Percentiles rank a stretch among this genome's conserved stretches.
These are phyloP conservation scores for Boletus coccyginus DNA, from an alignment of 768 basidiomycete genomes.

Conservation along the genomic window DNA sequence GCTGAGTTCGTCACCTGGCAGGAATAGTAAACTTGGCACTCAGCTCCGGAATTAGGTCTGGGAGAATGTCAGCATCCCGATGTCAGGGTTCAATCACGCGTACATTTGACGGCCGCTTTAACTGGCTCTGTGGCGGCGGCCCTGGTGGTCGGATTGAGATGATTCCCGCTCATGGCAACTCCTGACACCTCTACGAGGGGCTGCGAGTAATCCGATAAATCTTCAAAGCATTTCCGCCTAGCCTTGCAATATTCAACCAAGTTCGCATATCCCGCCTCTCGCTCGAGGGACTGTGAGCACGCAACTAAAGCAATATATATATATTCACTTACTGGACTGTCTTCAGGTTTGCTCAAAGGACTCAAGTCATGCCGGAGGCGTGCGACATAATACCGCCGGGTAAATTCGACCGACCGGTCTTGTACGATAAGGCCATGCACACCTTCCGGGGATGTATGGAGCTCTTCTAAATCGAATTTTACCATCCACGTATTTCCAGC, in stretches of 20 bases:
- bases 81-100: constrained; percentile 25
- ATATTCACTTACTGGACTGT: constrained; percentile 53
- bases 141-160: constrained; percentile 54
- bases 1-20: constrained; percentile 52
- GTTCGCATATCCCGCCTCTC: constrained; percentile 57
- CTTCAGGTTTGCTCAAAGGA: constrained; percentile 67
- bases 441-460: constrained; percentile 30
- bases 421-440: constrained; percentile 68
- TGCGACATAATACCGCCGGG: constrained; percentile 60
- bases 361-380: constrained; percentile 62
- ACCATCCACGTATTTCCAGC: constrained; percentile 53
- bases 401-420: constrained; percentile 75
- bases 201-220: constrained; percentile 59
- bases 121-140: constrained; percentile 33
- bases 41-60: constrained; percentile 84
- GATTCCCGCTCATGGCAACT: constrained; percentile 50
- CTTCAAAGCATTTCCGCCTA: constrained; percentile 59
- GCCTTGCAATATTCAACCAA: constrained; percentile 66
- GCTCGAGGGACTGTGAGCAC: constrained; percentile 36
- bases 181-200: constrained; percentile 69
- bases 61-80: constrained; percentile 26
- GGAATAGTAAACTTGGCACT: constrained; percentile 70
- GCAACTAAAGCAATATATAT: neutral
- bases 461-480: constrained; percentile 42
- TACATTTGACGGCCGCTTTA: constrained; percentile 59